These are phyloP conservation scores for Colletotrichum orchidophilum DNA, from an alignment of 2,329 filamentous ascomycete genomes.

Conservation along the genomic window DNA sequence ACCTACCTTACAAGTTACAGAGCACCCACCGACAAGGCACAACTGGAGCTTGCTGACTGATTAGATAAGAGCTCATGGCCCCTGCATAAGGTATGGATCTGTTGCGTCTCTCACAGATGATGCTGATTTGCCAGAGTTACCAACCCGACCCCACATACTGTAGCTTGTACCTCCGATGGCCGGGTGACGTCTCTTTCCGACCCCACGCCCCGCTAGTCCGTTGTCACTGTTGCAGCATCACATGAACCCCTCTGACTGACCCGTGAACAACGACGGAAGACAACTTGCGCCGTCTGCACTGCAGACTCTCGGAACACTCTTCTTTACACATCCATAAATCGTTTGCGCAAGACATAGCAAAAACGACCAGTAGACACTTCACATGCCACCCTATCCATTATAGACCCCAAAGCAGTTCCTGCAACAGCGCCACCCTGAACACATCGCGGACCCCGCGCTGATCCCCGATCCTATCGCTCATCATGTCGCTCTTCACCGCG, in stretches of 20 bases:
- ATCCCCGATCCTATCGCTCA: conserved; percentile 26
- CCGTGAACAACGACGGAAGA: conserved; percentile 10
- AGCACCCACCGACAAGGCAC: too few relatives aligned
- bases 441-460: conserved; percentile 26
- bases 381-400: not conserved
- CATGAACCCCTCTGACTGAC: conserved; percentile 32
- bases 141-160: not conserved
- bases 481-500: conserved; percentile 63
- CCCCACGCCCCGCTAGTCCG: conserved; percentile 30
- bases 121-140: not conserved
- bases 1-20: too few relatives aligned
- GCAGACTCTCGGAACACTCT: not conserved
- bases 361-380: not conserved
- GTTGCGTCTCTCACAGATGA: not conserved
- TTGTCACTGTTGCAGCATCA: conserved; percentile 33
- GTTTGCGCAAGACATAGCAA: not conserved
- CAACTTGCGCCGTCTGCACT: not conserved
- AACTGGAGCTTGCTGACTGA: not conserved
- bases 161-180: not conserved
- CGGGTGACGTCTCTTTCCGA: conserved; percentile 28
- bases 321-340: not conserved
- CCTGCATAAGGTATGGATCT: not conserved
- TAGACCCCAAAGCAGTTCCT: not conserved
- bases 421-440: conserved; percentile 19
- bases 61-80: conserved; percentile 32